These are phyloP conservation scores for Oryza officinalis DNA, from an alignment of 176 grass and related monocot genomes.

Conservation along the genomic window DNA sequence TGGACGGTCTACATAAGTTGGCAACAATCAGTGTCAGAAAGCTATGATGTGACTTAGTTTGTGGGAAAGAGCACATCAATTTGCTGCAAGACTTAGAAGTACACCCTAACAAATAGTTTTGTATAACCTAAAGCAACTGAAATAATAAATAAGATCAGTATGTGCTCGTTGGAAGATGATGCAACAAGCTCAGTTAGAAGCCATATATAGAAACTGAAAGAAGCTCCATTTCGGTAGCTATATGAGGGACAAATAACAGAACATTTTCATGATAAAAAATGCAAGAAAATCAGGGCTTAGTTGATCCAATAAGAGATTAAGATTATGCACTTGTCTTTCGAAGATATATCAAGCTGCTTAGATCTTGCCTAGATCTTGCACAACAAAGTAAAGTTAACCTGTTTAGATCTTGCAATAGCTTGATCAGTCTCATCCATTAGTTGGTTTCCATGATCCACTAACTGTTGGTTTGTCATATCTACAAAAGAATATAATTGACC, in stretches of 20 bases:
- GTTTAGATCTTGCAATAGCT: conserved; percentile 83
- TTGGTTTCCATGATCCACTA: conserved; percentile 71
- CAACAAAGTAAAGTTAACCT: conserved; percentile 31
- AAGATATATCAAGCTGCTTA: background rate
- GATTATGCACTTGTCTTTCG: background rate
- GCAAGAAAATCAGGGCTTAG: background rate
- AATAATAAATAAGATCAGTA: conserved; percentile 14
- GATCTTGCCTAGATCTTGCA: background rate
- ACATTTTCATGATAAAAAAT: background rate
- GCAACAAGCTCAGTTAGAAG: conserved; percentile 1
- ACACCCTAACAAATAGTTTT: background rate
- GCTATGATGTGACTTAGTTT: background rate
- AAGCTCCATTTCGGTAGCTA: conserved; percentile 4
- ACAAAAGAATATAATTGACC: background rate
- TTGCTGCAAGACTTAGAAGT: background rate
- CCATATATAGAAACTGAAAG: background rate
- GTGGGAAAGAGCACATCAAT: background rate
- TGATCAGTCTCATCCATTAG: conserved; percentile 95
- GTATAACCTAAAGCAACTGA: conserved; percentile 9
- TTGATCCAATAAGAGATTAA: background rate
- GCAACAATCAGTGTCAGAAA: conserved; percentile 39
- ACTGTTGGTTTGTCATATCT: conserved; percentile 98
- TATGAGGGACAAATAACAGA: background rate
- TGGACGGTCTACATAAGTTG: conserved; percentile 70
- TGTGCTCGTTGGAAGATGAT: conserved; percentile 21